phyloP scores from a whole-genome alignment of 305 asterid genomes.

The Fraxinus baroniana region DNA sequence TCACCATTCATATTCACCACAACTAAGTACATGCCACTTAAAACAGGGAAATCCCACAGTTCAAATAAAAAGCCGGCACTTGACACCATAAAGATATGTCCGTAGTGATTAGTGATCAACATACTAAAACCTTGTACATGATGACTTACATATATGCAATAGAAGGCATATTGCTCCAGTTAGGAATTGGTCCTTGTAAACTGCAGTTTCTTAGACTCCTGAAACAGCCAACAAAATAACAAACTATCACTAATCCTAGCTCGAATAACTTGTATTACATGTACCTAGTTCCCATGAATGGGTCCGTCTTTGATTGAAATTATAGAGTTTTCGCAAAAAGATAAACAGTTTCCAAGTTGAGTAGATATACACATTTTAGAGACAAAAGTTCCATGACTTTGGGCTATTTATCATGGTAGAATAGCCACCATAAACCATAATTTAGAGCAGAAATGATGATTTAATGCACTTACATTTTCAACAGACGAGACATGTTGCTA shows the following conservation, averaged over 20 bases:
- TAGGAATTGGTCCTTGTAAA: conserved; percentile 81
- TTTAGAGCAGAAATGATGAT: conserved; percentile 17
- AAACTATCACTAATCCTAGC: conserved; percentile 7
- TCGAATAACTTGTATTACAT: background rate
- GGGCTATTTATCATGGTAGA: background rate
- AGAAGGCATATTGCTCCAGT: conserved; percentile 60
- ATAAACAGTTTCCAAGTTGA: background rate
- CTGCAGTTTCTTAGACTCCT: conserved; percentile 99
- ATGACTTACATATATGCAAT: conserved; percentile 77
- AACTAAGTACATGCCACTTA: background rate
- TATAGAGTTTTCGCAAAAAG: conserved; percentile 5
- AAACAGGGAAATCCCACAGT: background rate
- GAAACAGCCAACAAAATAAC: conserved; percentile 30
- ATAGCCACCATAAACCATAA: background rate
- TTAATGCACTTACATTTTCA: conserved; percentile 74
- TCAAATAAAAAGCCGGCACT: background rate
- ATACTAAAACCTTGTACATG: background rate
- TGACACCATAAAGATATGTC: background rate
- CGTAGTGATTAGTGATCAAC: conserved; percentile 7
- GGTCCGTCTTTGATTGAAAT: background rate
- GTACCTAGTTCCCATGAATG: background rate
- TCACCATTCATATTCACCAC: background rate
- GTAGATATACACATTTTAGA: background rate
- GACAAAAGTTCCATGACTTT: background rate
- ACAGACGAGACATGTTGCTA: conserved; percentile 64